A percentile compares a stretch with the other conserved stretches of the same genome.
These are phyloP conservation scores for Starmera stellimalicola DNA, from an alignment of 1,139 yeast genomes.

Conservation along the genomic window DNA sequence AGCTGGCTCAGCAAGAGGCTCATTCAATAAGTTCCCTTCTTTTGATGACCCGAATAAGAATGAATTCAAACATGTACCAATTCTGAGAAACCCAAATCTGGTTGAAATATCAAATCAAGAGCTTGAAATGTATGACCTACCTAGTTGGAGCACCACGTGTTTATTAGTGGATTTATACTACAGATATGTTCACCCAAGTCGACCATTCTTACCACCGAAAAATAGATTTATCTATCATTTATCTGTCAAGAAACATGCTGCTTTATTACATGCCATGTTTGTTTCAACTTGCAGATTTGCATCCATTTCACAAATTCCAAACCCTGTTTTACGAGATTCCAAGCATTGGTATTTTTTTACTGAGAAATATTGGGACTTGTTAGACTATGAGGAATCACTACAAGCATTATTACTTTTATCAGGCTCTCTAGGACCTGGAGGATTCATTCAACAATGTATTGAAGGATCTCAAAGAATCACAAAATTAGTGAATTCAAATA, in stretches of 20 bases:
- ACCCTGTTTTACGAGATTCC: conserved; percentile 23
- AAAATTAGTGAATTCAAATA: conserved; percentile 22
- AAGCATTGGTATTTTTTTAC: conserved; percentile 32
- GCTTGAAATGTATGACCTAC: conserved; percentile 30
- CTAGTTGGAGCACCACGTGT: conserved; percentile 30
- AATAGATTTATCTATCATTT: conserved; percentile 26
- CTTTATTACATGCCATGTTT: conserved; percentile 39
- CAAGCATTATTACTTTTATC: conserved; percentile 19
- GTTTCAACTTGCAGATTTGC: conserved; percentile 31
- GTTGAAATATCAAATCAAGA: conserved; percentile 19
- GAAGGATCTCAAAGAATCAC: conserved; percentile 20
- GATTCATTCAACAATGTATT: conserved; percentile 16
- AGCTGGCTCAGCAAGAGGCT: neutral
- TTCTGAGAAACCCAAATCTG: conserved; percentile 4
- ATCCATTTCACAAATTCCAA: conserved; percentile 19
- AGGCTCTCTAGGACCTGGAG: conserved; percentile 20
- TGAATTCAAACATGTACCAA: too few relatives aligned
- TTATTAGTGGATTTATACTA: conserved; percentile 38
- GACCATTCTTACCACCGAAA: conserved; percentile 37
- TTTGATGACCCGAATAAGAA: too few relatives aligned
- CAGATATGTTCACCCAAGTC: conserved; percentile 35
- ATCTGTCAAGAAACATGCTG: conserved; percentile 26
- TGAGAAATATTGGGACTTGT: conserved; percentile 28
- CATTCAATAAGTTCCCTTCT: neutral
- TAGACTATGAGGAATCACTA: conserved; percentile 20